phyloP scores from a whole-genome alignment of 768 basidiomycete genomes.

The Trametes villosa region DNA sequence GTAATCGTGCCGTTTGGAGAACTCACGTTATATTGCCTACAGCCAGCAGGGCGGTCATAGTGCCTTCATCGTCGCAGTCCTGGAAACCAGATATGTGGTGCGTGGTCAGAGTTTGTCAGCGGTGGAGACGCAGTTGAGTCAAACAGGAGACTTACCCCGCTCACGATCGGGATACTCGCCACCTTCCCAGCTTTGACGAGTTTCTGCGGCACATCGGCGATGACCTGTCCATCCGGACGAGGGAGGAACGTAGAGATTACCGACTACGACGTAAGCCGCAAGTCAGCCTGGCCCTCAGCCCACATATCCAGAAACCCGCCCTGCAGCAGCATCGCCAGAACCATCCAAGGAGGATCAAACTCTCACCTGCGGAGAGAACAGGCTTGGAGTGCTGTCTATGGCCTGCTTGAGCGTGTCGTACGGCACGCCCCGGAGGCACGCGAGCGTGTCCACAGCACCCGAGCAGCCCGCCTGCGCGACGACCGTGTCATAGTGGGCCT shows the following conservation, averaged over 20 bases:
- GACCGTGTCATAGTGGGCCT: conserved; percentile 5
- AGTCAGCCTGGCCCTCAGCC: too few species aligned
- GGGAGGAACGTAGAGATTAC: conserved; percentile 30
- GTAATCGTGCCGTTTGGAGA: background rate
- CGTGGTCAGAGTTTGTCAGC: background rate
- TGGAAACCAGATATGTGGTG: background rate
- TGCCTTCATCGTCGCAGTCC: conserved; percentile 52
- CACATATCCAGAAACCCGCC: conserved; percentile 51
- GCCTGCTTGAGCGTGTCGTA: conserved; percentile 15
- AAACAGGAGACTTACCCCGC: conserved; percentile 4
- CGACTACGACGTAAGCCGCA: background rate
- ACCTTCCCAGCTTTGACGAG: conserved; percentile 50
- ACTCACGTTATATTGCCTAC: conserved; percentile 34
- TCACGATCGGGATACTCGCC: conserved; percentile 52
- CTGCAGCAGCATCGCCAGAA: conserved; percentile 16
- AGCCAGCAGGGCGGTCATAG: conserved; percentile 37
- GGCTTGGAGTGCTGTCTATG: background rate
- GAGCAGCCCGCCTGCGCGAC: conserved; percentile 15
- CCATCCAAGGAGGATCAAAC: conserved; percentile 48
- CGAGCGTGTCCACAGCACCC: conserved; percentile 12
- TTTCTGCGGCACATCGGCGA: conserved; percentile 45
- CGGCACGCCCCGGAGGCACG: conserved; percentile 24
- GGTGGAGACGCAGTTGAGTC: background rate
- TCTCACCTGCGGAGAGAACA: background rate
- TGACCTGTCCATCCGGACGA: conserved; percentile 50